Conservation (phyloP, 78 protist genomes). For the Diacronema lutheri region DNA sequence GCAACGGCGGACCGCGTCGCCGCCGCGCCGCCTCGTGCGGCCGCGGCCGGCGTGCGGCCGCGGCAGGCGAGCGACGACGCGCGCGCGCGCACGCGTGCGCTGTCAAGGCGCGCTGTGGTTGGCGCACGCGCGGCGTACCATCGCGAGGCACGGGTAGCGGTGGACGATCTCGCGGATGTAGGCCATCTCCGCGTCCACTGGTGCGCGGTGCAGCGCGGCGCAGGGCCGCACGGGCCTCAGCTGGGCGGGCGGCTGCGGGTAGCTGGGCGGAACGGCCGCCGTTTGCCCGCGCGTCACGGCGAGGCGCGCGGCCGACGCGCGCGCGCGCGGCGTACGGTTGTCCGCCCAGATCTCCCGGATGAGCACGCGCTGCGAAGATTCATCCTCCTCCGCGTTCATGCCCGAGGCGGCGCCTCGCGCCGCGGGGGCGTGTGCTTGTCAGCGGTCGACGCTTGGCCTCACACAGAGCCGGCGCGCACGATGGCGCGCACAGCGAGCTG, state of each 20-base stretch:
- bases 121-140: constrained; percentile 56
- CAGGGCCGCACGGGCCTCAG: neutral
- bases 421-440: too few relatives aligned
- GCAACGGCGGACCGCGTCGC: neutral
- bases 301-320: neutral
- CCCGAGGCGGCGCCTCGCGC: too few relatives aligned
- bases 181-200: constrained; percentile 74
- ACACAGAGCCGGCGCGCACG: too few relatives aligned
- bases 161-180: constrained; percentile 69
- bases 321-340: constrained; percentile 23
- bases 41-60: neutral
- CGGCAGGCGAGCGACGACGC: neutral
- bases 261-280: neutral
- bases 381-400: too few relatives aligned
- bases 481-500: too few relatives aligned
- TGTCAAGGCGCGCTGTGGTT: too few relatives aligned
- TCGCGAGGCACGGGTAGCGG: constrained; percentile 85
- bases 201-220: neutral
- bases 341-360: constrained; percentile 83
- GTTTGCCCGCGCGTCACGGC: neutral
- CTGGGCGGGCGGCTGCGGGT: neutral
- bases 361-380: too few relatives aligned
- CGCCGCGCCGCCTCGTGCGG: neutral
- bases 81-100: too few relatives aligned
- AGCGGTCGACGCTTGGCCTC: too few relatives aligned